phyloP scores from a whole-genome alignment of 75 land plant genomes.

The Selaginella tamariscina region DNA sequence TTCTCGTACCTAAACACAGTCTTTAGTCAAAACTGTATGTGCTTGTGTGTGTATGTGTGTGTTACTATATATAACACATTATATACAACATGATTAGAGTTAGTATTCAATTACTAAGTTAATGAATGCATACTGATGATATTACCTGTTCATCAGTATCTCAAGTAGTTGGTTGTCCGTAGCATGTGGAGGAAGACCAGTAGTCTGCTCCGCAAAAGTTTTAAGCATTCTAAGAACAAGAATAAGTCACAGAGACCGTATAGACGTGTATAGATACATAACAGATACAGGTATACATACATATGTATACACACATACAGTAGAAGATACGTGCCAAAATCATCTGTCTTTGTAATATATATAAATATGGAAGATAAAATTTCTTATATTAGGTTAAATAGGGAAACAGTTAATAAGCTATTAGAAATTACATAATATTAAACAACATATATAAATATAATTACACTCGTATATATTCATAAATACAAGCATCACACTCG shows the following conservation, averaged over 20 bases:
- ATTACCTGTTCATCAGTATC: slow-evolving; percentile 68
- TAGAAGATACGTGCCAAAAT: background rate
- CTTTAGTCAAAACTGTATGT: too few species aligned
- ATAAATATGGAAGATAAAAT: too few species aligned
- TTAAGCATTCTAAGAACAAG: slow-evolving; percentile 50
- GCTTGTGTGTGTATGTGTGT: too few species aligned
- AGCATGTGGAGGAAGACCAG: slow-evolving; percentile 44
- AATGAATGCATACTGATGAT: background rate
- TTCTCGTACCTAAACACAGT: slow-evolving; percentile 68
- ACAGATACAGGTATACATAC: background rate
- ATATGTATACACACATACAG: background rate
- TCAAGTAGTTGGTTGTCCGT: slow-evolving; percentile 85
- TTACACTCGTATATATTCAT: too few species aligned
- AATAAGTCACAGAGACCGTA: background rate
- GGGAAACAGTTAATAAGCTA: background rate
- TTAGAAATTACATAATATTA: background rate
- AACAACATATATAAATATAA: too few species aligned
- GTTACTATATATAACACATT: too few species aligned
- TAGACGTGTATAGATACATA: background rate
- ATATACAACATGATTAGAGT: too few species aligned
- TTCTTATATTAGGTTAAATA: too few species aligned
- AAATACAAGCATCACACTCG: too few species aligned
- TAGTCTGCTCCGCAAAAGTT: slow-evolving; percentile 56
- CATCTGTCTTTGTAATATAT: background rate
- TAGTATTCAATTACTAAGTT: too few species aligned